phyloP scores from a whole-genome alignment of 1,284 basidiomycete genomes.

The Thecaphora thlaspeos region DNA sequence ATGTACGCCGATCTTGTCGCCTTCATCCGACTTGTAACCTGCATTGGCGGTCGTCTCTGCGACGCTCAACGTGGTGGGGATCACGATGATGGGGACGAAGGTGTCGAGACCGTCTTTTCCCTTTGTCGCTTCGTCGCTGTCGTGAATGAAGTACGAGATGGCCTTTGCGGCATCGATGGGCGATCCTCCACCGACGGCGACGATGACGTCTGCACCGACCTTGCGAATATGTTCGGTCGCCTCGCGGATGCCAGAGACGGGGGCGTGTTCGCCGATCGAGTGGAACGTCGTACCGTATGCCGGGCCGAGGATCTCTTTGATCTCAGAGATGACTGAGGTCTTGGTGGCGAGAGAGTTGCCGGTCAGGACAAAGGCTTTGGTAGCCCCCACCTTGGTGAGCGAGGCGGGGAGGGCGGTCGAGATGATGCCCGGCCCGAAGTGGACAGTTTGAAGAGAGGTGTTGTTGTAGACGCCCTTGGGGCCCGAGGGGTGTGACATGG shows the following conservation, averaged over 20 bases:
- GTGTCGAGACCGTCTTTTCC: slow-evolving; percentile 9
- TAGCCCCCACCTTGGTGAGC: slow-evolving; percentile 20
- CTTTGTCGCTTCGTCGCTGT: slow-evolving; percentile 16
- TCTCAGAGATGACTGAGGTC: slow-evolving; percentile 28
- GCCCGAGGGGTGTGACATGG: background rate
- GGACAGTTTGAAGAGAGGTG: slow-evolving; percentile 25
- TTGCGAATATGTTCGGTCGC: slow-evolving; percentile 63
- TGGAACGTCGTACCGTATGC: slow-evolving; percentile 64
- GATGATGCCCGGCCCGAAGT: slow-evolving; percentile 28
- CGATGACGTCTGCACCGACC: slow-evolving; percentile 64
- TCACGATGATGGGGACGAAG: slow-evolving; percentile 64
- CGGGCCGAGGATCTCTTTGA: slow-evolving; percentile 27
- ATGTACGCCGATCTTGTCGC: slow-evolving; percentile 67
- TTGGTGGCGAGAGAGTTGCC: slow-evolving; percentile 39
- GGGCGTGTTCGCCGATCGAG: slow-evolving; percentile 74
- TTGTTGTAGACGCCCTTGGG: slow-evolving; percentile 17
- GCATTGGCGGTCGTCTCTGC: slow-evolving; percentile 69
- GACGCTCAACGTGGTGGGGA: slow-evolving; percentile 77
- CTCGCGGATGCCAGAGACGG: slow-evolving; percentile 68
- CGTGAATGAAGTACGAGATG: slow-evolving; percentile 27
- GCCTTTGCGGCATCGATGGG: slow-evolving; percentile 69
- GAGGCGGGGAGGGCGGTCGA: slow-evolving; percentile 14
- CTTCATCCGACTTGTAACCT: slow-evolving; percentile 72
- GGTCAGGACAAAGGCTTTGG: slow-evolving; percentile 40
- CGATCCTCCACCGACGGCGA: slow-evolving; percentile 73